Evolutionary conservation across 1,284 basidiomycete genomes (phyloP), one percentile per base, ranked within the genome.

Genomic region (Wolfiporia cocos): DNA sequence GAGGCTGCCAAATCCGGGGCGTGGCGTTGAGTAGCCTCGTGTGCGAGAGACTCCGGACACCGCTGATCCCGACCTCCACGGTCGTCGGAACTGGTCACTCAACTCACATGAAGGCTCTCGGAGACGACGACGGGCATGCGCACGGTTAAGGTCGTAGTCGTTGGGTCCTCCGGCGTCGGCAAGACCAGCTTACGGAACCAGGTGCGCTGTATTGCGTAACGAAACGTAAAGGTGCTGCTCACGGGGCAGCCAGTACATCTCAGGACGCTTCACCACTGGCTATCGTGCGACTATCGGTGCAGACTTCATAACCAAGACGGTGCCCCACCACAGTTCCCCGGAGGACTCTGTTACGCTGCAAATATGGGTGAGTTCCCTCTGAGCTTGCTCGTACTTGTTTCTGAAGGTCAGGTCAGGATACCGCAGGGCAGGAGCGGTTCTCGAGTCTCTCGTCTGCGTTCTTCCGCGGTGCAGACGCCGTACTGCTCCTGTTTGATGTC

Each of bases 241-340:
- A n/a, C n/a, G n/a, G n/a, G n/a, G n/a, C n/a, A 17, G 37, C 38
- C 51, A 87, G 83, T 89, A 85, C 55, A 78, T 86, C 52, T 81
- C 81, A 21, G 77, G 81, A 33, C 73, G 74, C 21, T 91, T 90
- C 62, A 78, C 81, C 4, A 75, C 73, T 2, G 76, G 77, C 2
- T 91, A 91, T 61, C 70, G 84, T 42, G 82, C 87, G 3, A 91
- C 88, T 2, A 90, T 92, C 39, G 88, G 87, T 12, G 81, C 84
- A 17, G 88, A 92, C 63, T 92, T 91, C 46, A 81, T 88, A 35
- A 74, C 79, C 0, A 88, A 86, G 59, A 76, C 74, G 0, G 52
- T 87, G 10, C 76, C 80, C 2, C 78, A 83, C 56, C 72, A 79
- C 40, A 69, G 55, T 9, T 67, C 68, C 37, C 26, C 7, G 14